A percentile compares a stretch with the other conserved stretches of the same genome.
phyloP scores from a whole-genome alignment of 306 rosid species.

The Castanospermum australe region DNA sequence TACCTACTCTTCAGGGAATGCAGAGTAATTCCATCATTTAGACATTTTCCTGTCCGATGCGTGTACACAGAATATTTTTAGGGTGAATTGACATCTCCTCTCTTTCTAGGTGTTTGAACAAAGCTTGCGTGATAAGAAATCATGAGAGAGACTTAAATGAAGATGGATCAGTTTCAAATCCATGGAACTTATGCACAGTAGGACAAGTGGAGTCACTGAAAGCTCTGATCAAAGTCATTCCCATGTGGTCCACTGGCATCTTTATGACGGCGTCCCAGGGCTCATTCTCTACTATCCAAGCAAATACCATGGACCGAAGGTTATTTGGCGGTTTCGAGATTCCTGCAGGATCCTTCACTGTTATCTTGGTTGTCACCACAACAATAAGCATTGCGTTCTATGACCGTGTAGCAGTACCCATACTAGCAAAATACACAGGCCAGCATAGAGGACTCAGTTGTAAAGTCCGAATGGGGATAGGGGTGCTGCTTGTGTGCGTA shows the following conservation, averaged over 20 bases:
- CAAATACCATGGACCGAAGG: slow-evolving; percentile 36
- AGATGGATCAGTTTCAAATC: slow-evolving; percentile 40
- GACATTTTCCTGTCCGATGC: neutral
- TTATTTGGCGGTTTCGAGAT: slow-evolving; percentile 32
- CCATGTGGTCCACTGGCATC: slow-evolving; percentile 54
- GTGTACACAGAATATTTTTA: neutral
- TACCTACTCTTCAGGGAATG: neutral
- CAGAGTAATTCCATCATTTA: neutral
- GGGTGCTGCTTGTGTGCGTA: slow-evolving; percentile 11
- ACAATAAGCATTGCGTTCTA: slow-evolving; percentile 26
- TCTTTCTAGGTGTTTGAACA: slow-evolving; percentile 39
- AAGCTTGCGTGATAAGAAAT: slow-evolving; percentile 51
- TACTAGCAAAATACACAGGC: slow-evolving; percentile 35
- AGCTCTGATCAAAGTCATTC: slow-evolving; percentile 39
- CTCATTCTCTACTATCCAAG: slow-evolving; percentile 36
- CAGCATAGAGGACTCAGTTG: slow-evolving; percentile 29
- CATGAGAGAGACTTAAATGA: slow-evolving; percentile 13
- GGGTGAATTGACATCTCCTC: slow-evolving; percentile 2
- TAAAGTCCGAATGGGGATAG: slow-evolving; percentile 40
- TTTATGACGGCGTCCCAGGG: slow-evolving; percentile 25
- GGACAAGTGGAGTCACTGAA: slow-evolving; percentile 54
- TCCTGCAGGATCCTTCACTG: slow-evolving; percentile 48
- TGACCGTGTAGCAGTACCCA: slow-evolving; percentile 34
- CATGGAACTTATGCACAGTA: slow-evolving; percentile 58
- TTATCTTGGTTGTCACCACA: slow-evolving; percentile 30